Evolutionary conservation across 768 basidiomycete species (phyloP).

Genomic region (Boletus insuetus): DNA sequence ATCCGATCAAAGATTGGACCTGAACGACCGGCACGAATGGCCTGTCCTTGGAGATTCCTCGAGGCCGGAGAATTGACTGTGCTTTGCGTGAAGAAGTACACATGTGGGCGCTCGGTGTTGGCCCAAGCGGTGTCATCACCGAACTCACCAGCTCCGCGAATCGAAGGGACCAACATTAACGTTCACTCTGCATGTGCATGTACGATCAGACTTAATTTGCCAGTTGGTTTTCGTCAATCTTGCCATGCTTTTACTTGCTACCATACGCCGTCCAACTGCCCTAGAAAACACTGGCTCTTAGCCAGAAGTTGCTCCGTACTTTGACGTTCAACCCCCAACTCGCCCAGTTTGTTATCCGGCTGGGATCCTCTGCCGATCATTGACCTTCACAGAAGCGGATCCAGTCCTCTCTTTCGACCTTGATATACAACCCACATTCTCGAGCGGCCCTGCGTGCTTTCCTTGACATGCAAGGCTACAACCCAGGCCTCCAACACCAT

Average conservation of each 20-base stretch:
- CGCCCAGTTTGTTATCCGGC: slow-evolving; percentile 30
- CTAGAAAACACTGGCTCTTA: slow-evolving; percentile 25
- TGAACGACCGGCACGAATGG: slow-evolving; percentile 13
- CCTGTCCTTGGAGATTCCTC: slow-evolving; percentile 46
- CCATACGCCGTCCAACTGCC: slow-evolving; percentile 25
- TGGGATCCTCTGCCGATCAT: slow-evolving; percentile 26
- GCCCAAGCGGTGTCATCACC: slow-evolving; percentile 27
- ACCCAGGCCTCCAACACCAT: slow-evolving; percentile 23
- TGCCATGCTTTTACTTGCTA: slow-evolving; percentile 33
- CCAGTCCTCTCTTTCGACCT: slow-evolving; percentile 4
- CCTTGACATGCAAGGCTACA: slow-evolving; percentile 30
- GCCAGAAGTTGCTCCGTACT: slow-evolving; percentile 15
- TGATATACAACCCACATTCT: slow-evolving; percentile 2
- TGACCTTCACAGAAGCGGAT: slow-evolving; percentile 17
- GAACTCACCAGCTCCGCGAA: slow-evolving; percentile 36
- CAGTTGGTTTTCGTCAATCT: slow-evolving; percentile 26
- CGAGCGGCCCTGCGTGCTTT: slow-evolving; percentile 4
- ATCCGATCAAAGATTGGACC: slow-evolving; percentile 34
- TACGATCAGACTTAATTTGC: slow-evolving; percentile 34
- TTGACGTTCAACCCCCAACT: slow-evolving; percentile 14
- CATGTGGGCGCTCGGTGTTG: slow-evolving; percentile 33
- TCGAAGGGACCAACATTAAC: slow-evolving; percentile 21
- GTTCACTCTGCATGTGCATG: slow-evolving; percentile 26
- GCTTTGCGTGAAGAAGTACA: slow-evolving; percentile 26
- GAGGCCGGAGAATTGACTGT: slow-evolving; percentile 38